These are phyloP conservation scores for Coniella vitis DNA, from an alignment of 2,329 filamentous ascomycete genomes.

Conservation along the genomic window DNA sequence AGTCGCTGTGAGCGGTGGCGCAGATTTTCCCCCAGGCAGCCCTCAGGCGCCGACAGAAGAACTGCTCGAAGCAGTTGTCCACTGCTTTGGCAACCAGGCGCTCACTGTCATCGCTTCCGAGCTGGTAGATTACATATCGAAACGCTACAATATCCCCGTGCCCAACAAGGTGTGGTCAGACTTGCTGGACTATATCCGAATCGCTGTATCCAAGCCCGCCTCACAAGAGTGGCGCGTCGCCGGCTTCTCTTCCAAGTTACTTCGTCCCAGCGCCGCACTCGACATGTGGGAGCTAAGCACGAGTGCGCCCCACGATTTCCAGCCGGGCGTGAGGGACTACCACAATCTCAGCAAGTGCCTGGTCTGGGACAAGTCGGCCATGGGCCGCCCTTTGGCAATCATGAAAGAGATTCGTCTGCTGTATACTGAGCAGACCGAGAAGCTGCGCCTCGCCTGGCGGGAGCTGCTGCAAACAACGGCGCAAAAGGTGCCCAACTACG, in stretches of 20 bases:
- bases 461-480: conserved; percentile 19
- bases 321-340: conserved; percentile 52
- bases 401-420: conserved; percentile 24
- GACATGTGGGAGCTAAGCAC: conserved; percentile 55
- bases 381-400: conserved; percentile 17
- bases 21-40: conserved; percentile 37
- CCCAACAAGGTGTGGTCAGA: conserved; percentile 55
- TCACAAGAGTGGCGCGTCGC: conserved; percentile 30
- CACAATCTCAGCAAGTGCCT: conserved; percentile 35
- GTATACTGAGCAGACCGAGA: conserved; percentile 22
- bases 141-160: conserved; percentile 51
- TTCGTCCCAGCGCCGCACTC: conserved; percentile 38
- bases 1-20: conserved; percentile 27
- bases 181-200: conserved; percentile 60
- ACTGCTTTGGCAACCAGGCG: conserved; percentile 61
- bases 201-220: conserved; percentile 39
- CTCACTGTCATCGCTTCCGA: conserved; percentile 52
- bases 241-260: conserved; percentile 24
- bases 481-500: conserved; percentile 18
- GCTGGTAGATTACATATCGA: conserved; percentile 56
- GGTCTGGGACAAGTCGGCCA: conserved; percentile 20
- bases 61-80: conserved; percentile 60
- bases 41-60: conserved; percentile 50
- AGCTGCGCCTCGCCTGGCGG: conserved; percentile 18
- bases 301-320: conserved; percentile 46